phyloP scores from a whole-genome alignment of 768 basidiomycete species.

The Gymnopilus junonius region DNA sequence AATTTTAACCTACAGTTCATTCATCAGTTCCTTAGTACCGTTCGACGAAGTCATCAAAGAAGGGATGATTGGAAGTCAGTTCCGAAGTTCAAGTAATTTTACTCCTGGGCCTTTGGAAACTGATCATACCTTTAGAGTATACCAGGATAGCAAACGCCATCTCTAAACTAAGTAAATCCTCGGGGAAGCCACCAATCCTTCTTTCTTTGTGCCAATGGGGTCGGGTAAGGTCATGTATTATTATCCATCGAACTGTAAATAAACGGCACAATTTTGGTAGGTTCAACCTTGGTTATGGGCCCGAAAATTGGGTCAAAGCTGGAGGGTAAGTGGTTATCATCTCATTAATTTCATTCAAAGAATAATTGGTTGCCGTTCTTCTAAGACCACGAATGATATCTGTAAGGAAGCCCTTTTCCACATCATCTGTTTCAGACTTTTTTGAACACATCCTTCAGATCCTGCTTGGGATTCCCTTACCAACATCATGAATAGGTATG shows the following conservation, averaged over 20 bases:
- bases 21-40: slow-evolving; percentile 35
- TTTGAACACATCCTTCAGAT: slow-evolving; percentile 24
- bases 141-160: slow-evolving; percentile 67
- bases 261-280: slow-evolving; percentile 19
- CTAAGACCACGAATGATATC: slow-evolving; percentile 61
- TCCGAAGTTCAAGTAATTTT: neutral
- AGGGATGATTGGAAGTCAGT: slow-evolving; percentile 60
- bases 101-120: neutral
- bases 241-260: slow-evolving; percentile 1
- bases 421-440: neutral
- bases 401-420: slow-evolving; percentile 27
- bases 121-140: slow-evolving; percentile 44
- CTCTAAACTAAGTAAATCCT: slow-evolving; percentile 44
- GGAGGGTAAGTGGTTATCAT: slow-evolving; percentile 51
- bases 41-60: slow-evolving; percentile 58
- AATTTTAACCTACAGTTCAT: neutral
- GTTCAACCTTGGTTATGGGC: slow-evolving; percentile 72
- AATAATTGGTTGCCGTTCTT: neutral
- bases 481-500: slow-evolving; percentile 58
- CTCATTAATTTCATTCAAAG: neutral
- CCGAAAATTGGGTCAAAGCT: slow-evolving; percentile 59
- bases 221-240: slow-evolving; percentile 40
- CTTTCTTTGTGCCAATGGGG: slow-evolving; percentile 75
- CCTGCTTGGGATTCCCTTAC: slow-evolving; percentile 53
- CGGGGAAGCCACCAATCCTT: slow-evolving; percentile 58